Evolutionary conservation across 2,329 filamentous ascomycete species (phyloP).

Genomic region (Davidsoniella eucalypti): DNA sequence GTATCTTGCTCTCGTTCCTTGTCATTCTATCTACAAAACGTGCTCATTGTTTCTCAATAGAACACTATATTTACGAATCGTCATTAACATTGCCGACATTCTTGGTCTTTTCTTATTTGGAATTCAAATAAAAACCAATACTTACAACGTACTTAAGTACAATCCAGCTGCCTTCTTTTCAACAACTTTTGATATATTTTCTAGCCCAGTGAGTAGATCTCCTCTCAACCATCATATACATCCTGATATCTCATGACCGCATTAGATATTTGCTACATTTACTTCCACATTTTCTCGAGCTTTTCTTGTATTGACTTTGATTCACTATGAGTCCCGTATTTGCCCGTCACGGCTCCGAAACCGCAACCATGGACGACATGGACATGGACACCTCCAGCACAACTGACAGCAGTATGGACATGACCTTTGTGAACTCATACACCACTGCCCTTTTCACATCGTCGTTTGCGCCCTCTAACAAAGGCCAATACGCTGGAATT

Average conservation of each 20-base stretch:
- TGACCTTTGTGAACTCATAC: slow-evolving; percentile 43
- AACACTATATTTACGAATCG: too few relatives aligned
- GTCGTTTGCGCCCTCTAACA: slow-evolving; percentile 55
- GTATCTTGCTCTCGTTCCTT: slow-evolving; percentile 3
- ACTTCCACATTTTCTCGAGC: neutral
- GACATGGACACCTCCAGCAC: slow-evolving; percentile 5
- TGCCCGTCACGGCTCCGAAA: slow-evolving; percentile 6
- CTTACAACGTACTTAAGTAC: too few relatives aligned
- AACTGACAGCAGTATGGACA: slow-evolving; percentile 23
- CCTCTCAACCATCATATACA: too few relatives aligned
- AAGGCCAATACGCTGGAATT: slow-evolving; percentile 66
- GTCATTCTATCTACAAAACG: too few relatives aligned
- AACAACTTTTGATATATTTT: too few relatives aligned
- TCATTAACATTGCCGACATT: too few relatives aligned
- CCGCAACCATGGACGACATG: slow-evolving; percentile 8
- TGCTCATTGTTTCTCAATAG: too few relatives aligned
- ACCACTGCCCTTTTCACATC: slow-evolving; percentile 39
- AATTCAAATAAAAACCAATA: too few relatives aligned
- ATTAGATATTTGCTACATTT: neutral
- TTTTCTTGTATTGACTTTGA: neutral
- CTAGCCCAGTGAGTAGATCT: too few relatives aligned
- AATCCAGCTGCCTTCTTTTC: too few relatives aligned
- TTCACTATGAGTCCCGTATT: slow-evolving; percentile 4
- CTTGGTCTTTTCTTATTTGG: too few relatives aligned
- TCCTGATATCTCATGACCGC: too few relatives aligned